Percentiles rank a stretch among this genome's conserved stretches.
Evolutionary conservation across 805 yeast genomes (phyloP).

Genomic region (Nakazawaea ishiwadae): DNA sequence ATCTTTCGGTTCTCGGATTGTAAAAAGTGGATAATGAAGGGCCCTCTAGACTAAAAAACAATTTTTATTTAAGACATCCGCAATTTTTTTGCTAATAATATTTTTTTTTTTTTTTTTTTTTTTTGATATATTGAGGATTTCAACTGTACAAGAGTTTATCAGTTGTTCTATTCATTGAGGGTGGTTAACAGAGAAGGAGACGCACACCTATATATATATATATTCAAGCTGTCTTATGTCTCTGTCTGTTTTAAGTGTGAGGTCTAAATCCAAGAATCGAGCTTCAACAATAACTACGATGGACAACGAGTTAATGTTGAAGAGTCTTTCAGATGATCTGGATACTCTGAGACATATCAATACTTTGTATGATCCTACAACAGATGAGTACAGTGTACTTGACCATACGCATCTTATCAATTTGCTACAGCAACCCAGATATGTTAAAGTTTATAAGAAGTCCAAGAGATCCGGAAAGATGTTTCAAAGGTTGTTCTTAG

Average conservation of each 20-base stretch:
- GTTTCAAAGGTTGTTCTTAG: slow-evolving; percentile 51
- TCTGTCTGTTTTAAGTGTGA: slow-evolving; percentile 4
- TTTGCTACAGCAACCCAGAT: slow-evolving; percentile 48
- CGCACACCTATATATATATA: neutral
- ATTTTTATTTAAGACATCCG: too few relatives aligned
- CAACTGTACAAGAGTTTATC: too few relatives aligned
- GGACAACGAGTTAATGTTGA: slow-evolving; percentile 4
- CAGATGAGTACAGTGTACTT: neutral
- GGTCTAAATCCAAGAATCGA: neutral
- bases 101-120: too few relatives aligned
- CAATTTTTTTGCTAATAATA: too few relatives aligned
- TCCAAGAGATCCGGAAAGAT: slow-evolving; percentile 41
- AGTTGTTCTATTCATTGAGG: neutral
- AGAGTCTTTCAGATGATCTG: slow-evolving; percentile 1
- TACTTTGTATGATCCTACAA: slow-evolving; percentile 1
- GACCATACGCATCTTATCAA: slow-evolving; percentile 24
- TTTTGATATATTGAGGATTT: too few relatives aligned
- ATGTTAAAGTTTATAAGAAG: slow-evolving; percentile 44
- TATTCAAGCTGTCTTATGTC: neutral
- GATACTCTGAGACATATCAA: slow-evolving; percentile 4
- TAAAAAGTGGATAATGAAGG: too few relatives aligned
- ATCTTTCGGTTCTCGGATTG: too few relatives aligned
- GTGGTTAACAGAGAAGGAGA: neutral
- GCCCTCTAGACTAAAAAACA: too few relatives aligned
- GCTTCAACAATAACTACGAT: neutral